These are phyloP conservation scores for Geotrichum reessii DNA, from an alignment of 1,139 yeast species.

Conservation along the genomic window DNA sequence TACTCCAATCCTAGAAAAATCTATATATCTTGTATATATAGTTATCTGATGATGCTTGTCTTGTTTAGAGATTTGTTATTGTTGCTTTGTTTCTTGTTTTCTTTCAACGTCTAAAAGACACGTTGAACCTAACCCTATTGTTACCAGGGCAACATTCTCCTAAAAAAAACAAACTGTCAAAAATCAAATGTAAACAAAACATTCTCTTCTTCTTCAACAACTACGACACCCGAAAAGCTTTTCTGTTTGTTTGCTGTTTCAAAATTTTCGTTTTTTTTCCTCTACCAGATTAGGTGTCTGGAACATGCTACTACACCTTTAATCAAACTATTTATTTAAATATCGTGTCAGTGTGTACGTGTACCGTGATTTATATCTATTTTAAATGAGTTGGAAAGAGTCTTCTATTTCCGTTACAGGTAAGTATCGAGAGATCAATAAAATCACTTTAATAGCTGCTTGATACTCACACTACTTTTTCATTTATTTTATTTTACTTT, in stretches of 20 bases:
- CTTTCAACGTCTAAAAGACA: no score
- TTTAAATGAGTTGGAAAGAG: slow-evolving; percentile 37
- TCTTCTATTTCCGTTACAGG: slow-evolving; percentile 76
- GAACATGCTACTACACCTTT: neutral
- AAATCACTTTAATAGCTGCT: neutral
- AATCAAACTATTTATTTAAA: neutral
- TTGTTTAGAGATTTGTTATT: neutral
- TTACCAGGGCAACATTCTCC: slow-evolving; percentile 7
- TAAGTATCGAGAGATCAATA: slow-evolving; percentile 17
- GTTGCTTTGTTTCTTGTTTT: no score
- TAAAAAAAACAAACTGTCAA: neutral
- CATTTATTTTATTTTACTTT: neutral
- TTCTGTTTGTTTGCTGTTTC: neutral
- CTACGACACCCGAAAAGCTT: neutral
- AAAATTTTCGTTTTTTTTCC: neutral
- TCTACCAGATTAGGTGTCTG: slow-evolving; percentile 1
- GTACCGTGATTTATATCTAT: neutral
- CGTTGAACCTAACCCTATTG: slow-evolving; percentile 3
- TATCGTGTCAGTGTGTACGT: slow-evolving; percentile 15
- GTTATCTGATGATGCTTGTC: neutral
- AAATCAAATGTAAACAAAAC: neutral
- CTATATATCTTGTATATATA: no score
- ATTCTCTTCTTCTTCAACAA: neutral
- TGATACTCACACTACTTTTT: neutral
- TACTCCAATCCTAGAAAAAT: no score